A percentile compares a stretch with the other conserved stretches of the same genome.
These are phyloP conservation scores for Phyllostachys edulis DNA, from an alignment of 176 grass and related monocot genomes.

Conservation along the genomic window DNA sequence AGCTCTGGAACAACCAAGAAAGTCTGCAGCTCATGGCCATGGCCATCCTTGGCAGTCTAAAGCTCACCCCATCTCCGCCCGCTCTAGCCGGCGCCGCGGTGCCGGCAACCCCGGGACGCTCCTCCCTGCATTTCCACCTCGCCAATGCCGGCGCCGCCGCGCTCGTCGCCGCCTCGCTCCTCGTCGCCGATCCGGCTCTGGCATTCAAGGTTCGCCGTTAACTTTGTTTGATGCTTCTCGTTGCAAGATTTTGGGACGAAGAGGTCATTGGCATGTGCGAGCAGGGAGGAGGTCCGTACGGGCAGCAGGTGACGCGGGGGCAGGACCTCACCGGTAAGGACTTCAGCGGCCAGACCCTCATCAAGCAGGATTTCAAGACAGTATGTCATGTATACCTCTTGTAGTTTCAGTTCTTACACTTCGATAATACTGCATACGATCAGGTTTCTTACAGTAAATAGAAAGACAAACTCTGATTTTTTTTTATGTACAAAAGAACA, in stretches of 20 bases:
- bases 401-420: neutral
- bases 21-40: neutral
- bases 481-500: neutral
- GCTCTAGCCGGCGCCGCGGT: neutral
- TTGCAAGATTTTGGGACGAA: neutral
- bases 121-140: slow-evolving; percentile 41
- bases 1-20: neutral
- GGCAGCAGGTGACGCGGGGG: slow-evolving; percentile 78
- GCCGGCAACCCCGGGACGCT: neutral
- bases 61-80: slow-evolving; percentile 16
- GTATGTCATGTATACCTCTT: slow-evolving; percentile 5
- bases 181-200: slow-evolving; percentile 57
- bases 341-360: slow-evolving; percentile 85
- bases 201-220: slow-evolving; percentile 58
- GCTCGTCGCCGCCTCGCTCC: slow-evolving; percentile 69
- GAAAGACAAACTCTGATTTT: neutral
- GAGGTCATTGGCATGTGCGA: neutral
- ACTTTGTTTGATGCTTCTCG: neutral
- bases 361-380: slow-evolving; percentile 98
- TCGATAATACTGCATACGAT: neutral
- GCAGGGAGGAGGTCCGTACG: slow-evolving; percentile 91
- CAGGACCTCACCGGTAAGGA: slow-evolving; percentile 94
- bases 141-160: slow-evolving; percentile 45
- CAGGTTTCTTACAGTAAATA: neutral
- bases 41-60: slow-evolving; percentile 34